Evolutionary conservation across 345 rosid genomes (phyloP).

Genomic region (Eutrema heterophyllum): DNA sequence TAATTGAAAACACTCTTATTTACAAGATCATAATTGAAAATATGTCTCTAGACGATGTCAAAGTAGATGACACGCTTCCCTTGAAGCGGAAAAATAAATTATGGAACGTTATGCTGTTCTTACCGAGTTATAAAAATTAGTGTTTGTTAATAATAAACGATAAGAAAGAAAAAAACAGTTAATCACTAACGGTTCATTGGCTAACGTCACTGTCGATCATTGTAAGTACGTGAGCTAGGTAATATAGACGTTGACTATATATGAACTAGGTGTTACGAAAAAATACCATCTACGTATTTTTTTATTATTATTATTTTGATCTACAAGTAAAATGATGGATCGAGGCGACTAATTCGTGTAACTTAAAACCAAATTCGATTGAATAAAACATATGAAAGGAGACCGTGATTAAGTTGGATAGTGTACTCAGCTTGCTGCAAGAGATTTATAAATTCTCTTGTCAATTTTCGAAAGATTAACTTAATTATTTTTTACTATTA

Average conservation of each 20-base stretch:
- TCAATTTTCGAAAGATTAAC: not conserved
- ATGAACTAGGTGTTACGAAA: conserved; percentile 7
- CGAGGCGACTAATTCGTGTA: not conserved
- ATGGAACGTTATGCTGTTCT: not conserved
- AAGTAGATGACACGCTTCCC: not conserved
- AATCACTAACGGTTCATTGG: conserved; percentile 1
- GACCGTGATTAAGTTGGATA: not conserved
- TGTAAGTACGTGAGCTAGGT: conserved; percentile 16
- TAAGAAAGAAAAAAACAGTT: too few relatives aligned
- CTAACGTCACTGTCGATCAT: conserved; percentile 8
- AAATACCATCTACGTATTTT: not conserved
- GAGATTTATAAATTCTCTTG: not conserved
- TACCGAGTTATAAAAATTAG: not conserved
- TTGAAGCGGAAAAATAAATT: too few relatives aligned
- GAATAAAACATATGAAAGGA: not conserved
- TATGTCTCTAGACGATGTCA: not conserved
- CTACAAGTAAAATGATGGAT: not conserved
- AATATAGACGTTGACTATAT: conserved; percentile 21
- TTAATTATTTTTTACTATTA: not conserved
- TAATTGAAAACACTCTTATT: not conserved
- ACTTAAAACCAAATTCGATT: not conserved
- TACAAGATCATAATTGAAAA: not conserved
- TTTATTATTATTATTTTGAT: not conserved
- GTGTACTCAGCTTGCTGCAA: not conserved
- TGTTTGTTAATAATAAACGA: not conserved